phyloP scores from a whole-genome alignment of 208 protist genomes.

The Trypanosomatidae sp. region DNA sequence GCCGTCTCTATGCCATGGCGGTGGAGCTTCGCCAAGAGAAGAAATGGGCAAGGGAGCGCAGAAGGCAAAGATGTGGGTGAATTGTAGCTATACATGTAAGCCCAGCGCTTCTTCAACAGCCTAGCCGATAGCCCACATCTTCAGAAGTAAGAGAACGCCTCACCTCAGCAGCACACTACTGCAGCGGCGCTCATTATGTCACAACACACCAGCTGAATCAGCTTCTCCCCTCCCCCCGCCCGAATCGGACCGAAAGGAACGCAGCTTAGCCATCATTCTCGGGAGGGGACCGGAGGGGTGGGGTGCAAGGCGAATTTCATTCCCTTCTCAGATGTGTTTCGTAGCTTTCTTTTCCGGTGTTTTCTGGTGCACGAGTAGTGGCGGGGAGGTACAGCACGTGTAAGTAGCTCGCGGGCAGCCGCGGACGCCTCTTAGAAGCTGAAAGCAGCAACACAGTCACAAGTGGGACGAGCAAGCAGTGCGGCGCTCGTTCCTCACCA shows the following conservation, averaged over 20 bases:
- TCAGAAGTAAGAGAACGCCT: not conserved
- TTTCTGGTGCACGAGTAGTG: not conserved
- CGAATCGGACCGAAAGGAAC: not conserved
- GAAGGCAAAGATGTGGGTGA: not conserved
- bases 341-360: not conserved
- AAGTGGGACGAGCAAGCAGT: not conserved
- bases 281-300: not conserved
- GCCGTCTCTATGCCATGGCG: not conserved
- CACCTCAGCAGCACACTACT: not conserved
- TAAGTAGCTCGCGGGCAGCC: not conserved
- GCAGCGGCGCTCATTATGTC: not conserved
- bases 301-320: not conserved
- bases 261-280: not conserved
- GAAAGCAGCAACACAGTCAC: constrained; percentile 4
- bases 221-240: not conserved
- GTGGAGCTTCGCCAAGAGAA: not conserved
- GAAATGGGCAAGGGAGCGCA: not conserved
- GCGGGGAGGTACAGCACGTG: not conserved
- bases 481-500: constrained; percentile 22
- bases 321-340: not conserved
- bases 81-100: not conserved
- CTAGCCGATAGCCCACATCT: not conserved
- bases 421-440: not conserved
- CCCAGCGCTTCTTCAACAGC: not conserved
- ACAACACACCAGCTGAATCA: not conserved